Base-by-base conservation (phyloP, 148 eudicot species). In the Vaccinium vitisidaea region DNA sequence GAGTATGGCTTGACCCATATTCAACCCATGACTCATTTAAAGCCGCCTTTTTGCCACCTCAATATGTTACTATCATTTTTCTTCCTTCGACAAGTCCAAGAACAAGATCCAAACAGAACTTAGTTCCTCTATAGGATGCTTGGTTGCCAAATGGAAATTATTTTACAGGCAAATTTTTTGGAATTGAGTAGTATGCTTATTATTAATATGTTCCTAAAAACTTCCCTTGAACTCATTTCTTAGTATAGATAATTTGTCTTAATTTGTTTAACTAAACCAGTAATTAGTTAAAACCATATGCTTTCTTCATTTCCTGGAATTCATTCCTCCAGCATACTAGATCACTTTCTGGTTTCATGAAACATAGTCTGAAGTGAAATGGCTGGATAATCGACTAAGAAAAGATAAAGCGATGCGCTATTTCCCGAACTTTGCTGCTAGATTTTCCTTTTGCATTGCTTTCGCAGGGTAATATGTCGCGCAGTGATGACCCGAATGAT, bases 391-490 rank as follows among this genome's bases (percentile, higher is more conserved):
- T 65, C 0, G 30, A 65, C 30, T 23, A 65, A 63, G 70, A 65
- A 8, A 65, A 23, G 70, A 23, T 30, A 61, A 21, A 61, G 21
- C 12, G 32, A 65, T 23, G 71, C 71, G 1, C 5, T 8, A 23
- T 65, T 65, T 65, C 32, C 30, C 32, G 3, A 63, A 25, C 14
- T 65, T 23, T 65, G 71, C 5, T 43, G 48, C 77, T 76, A 32
- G 32, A 49, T 74, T 43, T 43, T 43, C 5, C 46, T 43, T 43
- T 43, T 43, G 46, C 46, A 43, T 43, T 43, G 46, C 27, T 70
- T 59, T 16, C 79, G 73, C 97, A 96, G 99, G 91, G 86, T 84
- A 96, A 90, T 71, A 93, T 95, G 94, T 85, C 93, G 19, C 96
- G 98, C 32, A 93, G 69, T 14, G 90, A 95, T 79, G 92, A 93